A percentile compares a stretch with the other conserved stretches of the same genome.
phyloP scores from a whole-genome alignment of 768 basidiomycete species.

The Lepiota venenata region DNA sequence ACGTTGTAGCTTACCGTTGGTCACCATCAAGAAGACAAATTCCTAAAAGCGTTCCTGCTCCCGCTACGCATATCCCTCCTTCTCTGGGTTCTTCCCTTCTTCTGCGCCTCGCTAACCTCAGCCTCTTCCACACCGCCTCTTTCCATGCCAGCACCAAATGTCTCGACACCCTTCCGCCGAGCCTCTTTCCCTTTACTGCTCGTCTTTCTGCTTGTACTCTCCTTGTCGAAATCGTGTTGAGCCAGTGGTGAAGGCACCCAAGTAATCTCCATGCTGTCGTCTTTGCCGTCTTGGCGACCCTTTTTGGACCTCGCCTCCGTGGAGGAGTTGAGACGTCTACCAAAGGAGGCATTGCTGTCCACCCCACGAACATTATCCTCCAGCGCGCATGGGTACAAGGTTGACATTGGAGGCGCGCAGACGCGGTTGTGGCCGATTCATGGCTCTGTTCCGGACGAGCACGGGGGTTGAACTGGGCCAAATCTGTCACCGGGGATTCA shows the following conservation, averaged over 20 bases:
- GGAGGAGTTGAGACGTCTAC: conserved; percentile 48
- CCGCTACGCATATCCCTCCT: conserved; percentile 83
- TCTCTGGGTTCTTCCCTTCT: conserved; percentile 75
- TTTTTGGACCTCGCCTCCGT: conserved; percentile 15
- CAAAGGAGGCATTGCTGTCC: conserved; percentile 62
- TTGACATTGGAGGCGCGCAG: conserved; percentile 45
- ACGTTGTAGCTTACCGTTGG: background rate
- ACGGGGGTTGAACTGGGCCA: conserved; percentile 49
- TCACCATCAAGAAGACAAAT: background rate
- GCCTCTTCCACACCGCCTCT: conserved; percentile 56
- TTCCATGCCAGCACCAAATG: conserved; percentile 89
- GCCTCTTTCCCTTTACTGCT: conserved; percentile 27
- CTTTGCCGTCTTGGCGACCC: conserved; percentile 22
- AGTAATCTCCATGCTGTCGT: conserved; percentile 80
- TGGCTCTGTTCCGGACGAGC: conserved; percentile 48
- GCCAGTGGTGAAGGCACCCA: conserved; percentile 63
- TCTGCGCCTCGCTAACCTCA: conserved; percentile 60
- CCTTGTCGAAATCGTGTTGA: conserved; percentile 31
- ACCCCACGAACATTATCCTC: conserved; percentile 23
- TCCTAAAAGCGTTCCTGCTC: conserved; percentile 79
- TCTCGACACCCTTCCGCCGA: conserved; percentile 62
- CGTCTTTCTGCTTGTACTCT: conserved; percentile 20
- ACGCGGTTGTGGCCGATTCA: conserved; percentile 31
- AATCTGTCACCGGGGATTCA: conserved; percentile 29
- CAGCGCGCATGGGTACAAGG: conserved; percentile 62